Evolutionary conservation across 1,284 basidiomycete species (phyloP).

Genomic region (Rhodotorula sp.): DNA sequence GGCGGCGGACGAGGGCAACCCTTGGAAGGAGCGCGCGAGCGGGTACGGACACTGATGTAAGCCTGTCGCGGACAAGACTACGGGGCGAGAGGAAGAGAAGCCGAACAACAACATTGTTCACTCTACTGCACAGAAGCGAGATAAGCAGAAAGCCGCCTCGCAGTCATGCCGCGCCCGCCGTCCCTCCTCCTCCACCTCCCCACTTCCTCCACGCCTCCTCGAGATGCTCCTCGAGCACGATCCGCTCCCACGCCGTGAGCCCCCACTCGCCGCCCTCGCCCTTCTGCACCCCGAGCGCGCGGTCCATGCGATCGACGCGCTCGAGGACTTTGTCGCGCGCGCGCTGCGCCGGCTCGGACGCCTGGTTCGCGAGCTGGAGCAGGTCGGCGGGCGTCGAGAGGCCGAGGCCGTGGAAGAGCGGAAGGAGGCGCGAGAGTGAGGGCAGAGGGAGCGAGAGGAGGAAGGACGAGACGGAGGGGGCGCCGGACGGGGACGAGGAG

Average conservation of each 20-base stretch:
- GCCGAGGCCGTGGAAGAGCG: conserved; percentile 21
- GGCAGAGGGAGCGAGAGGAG: conserved; percentile 32
- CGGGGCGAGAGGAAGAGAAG: background rate
- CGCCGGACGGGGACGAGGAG: conserved; percentile 3
- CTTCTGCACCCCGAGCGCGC: background rate
- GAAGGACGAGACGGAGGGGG: conserved; percentile 19
- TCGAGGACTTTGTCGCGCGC: conserved; percentile 21
- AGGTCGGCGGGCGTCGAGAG: conserved; percentile 16
- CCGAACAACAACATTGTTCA: background rate
- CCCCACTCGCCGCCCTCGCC: background rate
- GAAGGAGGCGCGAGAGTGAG: conserved; percentile 22
- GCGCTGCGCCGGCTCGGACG: background rate
- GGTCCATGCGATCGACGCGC: background rate
- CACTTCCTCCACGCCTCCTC: conserved; percentile 3
- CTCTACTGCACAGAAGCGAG: background rate
- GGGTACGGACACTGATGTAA: background rate
- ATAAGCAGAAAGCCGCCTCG: background rate
- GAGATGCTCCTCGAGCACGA: conserved; percentile 22
- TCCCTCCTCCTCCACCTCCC: background rate
- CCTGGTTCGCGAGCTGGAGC: conserved; percentile 8
- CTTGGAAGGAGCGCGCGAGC: conserved; percentile 1
- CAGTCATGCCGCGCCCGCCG: background rate
- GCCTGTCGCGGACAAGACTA: background rate
- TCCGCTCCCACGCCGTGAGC: conserved; percentile 18
- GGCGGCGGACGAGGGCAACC: conserved; percentile 12